Evolutionary conservation across 2,329 filamentous ascomycete genomes (phyloP).

Genomic region (Trichoderma endophyticum): DNA sequence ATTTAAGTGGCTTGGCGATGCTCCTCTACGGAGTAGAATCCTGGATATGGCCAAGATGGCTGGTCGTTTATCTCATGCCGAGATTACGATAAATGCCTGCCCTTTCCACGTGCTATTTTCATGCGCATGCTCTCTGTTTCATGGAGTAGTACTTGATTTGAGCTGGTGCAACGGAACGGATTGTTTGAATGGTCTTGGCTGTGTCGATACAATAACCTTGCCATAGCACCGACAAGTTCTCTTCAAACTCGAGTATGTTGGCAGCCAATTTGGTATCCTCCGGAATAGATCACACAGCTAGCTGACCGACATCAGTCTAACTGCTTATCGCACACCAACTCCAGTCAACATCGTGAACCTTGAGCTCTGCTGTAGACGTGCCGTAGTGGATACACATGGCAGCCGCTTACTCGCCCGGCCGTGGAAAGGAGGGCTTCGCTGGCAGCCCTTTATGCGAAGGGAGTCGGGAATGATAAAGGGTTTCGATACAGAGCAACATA

Average conservation of each 20-base stretch:
- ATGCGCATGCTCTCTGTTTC: neutral
- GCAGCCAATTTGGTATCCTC: neutral
- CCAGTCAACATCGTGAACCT: neutral
- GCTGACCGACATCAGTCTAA: neutral
- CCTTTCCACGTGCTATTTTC: neutral
- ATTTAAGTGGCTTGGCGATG: neutral
- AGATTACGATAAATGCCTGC: neutral
- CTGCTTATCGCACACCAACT: neutral
- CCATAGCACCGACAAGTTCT: neutral
- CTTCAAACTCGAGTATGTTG: neutral
- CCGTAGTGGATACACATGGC: conserved; percentile 15
- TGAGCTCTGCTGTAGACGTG: neutral
- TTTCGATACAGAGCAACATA: neutral
- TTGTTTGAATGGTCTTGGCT: neutral
- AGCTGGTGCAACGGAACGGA: neutral
- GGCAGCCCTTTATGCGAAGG: conserved; percentile 3
- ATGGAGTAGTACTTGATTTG: neutral
- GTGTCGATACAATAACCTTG: neutral
- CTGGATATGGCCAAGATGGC: neutral
- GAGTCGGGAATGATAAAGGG: neutral
- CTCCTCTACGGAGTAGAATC: neutral
- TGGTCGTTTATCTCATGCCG: neutral
- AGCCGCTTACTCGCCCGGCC: conserved; percentile 4
- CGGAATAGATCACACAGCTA: neutral
- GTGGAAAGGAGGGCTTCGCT: conserved; percentile 12